phyloP scores from a whole-genome alignment of 768 basidiomycete species.

The Gymnopilus dilepis region DNA sequence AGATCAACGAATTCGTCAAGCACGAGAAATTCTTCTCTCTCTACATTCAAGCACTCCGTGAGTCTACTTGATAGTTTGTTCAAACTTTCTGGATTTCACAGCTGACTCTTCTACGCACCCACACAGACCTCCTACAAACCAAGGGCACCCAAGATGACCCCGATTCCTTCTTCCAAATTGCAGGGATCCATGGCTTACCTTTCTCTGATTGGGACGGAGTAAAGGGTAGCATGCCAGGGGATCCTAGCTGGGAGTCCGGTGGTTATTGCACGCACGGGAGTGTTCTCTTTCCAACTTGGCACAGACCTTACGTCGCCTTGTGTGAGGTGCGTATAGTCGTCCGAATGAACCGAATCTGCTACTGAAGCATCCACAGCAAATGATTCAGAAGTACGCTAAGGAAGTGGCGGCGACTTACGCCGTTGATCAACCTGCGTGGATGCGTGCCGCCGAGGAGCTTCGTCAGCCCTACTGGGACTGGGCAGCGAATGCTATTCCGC shows the following conservation, averaged over 20 bases:
- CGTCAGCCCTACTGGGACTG: constrained; percentile 61
- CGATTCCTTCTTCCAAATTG: constrained; percentile 49
- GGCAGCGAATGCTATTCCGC: constrained; percentile 46
- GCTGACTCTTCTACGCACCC: background rate
- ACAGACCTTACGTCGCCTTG: constrained; percentile 55
- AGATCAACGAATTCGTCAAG: constrained; percentile 49
- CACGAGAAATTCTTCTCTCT: constrained; percentile 52
- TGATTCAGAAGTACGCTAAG: constrained; percentile 43
- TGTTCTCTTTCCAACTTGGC: constrained; percentile 60
- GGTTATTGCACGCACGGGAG: constrained; percentile 62
- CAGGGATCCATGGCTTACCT: constrained; percentile 59
- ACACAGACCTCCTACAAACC: constrained; percentile 36
- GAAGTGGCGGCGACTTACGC: constrained; percentile 47
- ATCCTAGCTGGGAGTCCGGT: constrained; percentile 34
- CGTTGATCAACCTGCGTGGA: constrained; percentile 32
- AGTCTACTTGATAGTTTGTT: constrained; percentile 24
- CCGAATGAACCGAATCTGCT: background rate
- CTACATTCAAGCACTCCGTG: constrained; percentile 56
- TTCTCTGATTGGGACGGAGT: constrained; percentile 49
- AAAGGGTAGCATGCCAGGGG: constrained; percentile 27
- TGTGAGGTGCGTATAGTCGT: constrained; percentile 46
- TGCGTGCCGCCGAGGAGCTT: constrained; percentile 39
- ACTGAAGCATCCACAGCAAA: constrained; percentile 44
- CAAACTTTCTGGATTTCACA: background rate
- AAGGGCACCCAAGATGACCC: constrained; percentile 32